Percentiles rank a stretch among this genome's conserved stretches.
Evolutionary conservation across 306 rosid genomes (phyloP).

Genomic region (Ziziphus jujuba): DNA sequence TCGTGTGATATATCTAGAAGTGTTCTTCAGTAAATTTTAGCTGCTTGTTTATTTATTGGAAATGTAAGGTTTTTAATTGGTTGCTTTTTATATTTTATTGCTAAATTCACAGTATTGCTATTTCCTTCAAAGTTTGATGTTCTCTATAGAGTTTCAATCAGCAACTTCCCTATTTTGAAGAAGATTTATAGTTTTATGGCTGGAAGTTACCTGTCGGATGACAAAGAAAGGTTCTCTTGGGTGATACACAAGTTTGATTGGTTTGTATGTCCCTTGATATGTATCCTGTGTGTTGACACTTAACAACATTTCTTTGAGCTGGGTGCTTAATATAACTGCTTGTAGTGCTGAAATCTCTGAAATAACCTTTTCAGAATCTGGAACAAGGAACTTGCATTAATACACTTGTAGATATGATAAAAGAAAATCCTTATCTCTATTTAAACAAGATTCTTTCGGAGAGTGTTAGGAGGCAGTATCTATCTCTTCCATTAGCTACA

Average conservation of each 20-base stretch:
- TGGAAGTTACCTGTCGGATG: slow-evolving; percentile 69
- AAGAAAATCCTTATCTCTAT: not conserved
- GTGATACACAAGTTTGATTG: slow-evolving; percentile 75
- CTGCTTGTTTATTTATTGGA: not conserved
- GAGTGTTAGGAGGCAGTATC: not conserved
- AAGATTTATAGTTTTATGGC: not conserved
- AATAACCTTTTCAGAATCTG: slow-evolving; percentile 63
- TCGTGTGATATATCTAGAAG: not conserved
- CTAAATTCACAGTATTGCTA: not conserved
- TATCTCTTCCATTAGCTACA: not conserved
- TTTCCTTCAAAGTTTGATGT: not conserved
- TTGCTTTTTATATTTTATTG: not conserved
- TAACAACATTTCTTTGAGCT: slow-evolving; percentile 72
- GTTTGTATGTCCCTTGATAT: slow-evolving; percentile 55
- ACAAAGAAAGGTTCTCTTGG: slow-evolving; percentile 91
- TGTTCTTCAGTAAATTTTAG: not conserved
- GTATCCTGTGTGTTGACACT: slow-evolving; percentile 50
- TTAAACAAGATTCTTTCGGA: not conserved
- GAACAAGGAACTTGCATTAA: slow-evolving; percentile 31
- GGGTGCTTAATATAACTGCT: slow-evolving; percentile 72
- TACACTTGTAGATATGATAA: not conserved
- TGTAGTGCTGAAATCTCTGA: slow-evolving; percentile 61
- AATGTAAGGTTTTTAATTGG: not conserved
- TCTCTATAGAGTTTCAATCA: not conserved
- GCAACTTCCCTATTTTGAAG: not conserved